Percentiles rank a stretch among this genome's conserved stretches.
Evolutionary conservation across 2,329 filamentous ascomycete species (phyloP).

Genomic region (Emergomyces pasteurianus): DNA sequence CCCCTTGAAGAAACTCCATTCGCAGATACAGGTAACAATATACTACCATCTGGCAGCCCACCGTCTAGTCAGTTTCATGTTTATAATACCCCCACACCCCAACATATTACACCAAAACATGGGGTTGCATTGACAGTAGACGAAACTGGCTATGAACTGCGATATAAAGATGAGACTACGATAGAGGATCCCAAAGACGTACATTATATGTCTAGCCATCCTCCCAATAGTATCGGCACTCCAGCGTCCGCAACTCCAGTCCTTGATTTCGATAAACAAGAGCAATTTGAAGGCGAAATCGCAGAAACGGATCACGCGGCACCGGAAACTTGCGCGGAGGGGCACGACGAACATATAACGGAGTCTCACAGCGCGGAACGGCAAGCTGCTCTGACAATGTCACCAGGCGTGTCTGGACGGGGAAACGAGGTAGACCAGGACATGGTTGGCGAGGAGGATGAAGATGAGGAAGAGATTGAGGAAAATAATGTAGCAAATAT

Average conservation of each 20-base stretch:
- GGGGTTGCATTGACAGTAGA: not conserved
- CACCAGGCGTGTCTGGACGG: not conserved
- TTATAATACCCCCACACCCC: not conserved
- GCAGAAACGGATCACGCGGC: no score
- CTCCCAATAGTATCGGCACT: not conserved
- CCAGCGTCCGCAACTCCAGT: not conserved
- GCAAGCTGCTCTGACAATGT: not conserved
- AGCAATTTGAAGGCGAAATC: not conserved
- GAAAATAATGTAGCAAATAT: not conserved
- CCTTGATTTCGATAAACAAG: not conserved
- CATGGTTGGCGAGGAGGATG: not conserved
- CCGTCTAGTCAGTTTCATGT: not conserved
- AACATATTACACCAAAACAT: not conserved
- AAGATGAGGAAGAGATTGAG: not conserved
- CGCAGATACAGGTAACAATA: not conserved
- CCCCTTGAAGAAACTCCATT: constrained; percentile 21
- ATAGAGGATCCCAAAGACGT: not conserved
- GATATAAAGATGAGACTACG: not conserved
- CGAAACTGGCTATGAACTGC: not conserved
- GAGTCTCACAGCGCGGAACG: not conserved
- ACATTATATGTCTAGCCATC: not conserved
- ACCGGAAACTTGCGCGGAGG: not conserved
- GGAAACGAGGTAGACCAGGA: not conserved
- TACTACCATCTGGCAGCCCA: not conserved
- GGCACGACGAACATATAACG: not conserved